These are phyloP conservation scores for Zoysia pacifica DNA, from an alignment of 176 grass and related monocot species.

Conservation along the genomic window DNA sequence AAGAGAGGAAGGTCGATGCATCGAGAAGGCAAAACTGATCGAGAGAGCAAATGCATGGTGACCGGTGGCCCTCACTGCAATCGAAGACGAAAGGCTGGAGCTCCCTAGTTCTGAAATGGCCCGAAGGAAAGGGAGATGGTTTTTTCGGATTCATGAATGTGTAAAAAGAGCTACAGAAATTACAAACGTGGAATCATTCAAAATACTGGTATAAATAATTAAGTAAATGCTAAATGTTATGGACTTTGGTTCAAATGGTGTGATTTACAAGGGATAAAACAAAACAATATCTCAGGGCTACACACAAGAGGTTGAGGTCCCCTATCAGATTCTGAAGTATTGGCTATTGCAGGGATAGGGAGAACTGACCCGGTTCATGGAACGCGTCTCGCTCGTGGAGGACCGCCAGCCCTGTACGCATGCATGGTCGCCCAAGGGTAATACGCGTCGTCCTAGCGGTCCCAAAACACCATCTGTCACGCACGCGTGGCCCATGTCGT, in stretches of 20 bases:
- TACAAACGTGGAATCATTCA: no score
- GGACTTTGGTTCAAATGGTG: no score
- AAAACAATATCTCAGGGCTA: neutral
- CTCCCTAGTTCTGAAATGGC: neutral
- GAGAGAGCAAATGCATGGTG: neutral
- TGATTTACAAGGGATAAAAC: neutral
- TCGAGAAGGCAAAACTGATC: slow-evolving; percentile 19
- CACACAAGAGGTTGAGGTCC: neutral
- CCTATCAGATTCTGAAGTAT: no score
- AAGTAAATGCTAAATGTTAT: no score
- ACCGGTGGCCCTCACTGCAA: slow-evolving; percentile 10
- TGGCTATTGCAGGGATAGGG: no score
- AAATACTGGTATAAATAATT: no score
- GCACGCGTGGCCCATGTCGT: slow-evolving; percentile 21
- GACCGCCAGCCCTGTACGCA: neutral
- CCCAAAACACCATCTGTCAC: slow-evolving; percentile 2
- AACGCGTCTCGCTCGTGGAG: slow-evolving; percentile 6
- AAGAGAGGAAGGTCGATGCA: neutral
- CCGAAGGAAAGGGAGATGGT: neutral
- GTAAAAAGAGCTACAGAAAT: no score
- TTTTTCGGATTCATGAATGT: neutral
- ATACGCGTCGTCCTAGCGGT: slow-evolving; percentile 3
- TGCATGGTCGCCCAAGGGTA: slow-evolving; percentile 10
- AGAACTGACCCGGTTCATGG: neutral
- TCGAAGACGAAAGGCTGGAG: slow-evolving; percentile 22